Percentiles rank a stretch among this genome's conserved stretches.
These are phyloP conservation scores for Chytriomyces hyalinus DNA, from an alignment of 192 early-diverging fungal species.

Conservation along the genomic window DNA sequence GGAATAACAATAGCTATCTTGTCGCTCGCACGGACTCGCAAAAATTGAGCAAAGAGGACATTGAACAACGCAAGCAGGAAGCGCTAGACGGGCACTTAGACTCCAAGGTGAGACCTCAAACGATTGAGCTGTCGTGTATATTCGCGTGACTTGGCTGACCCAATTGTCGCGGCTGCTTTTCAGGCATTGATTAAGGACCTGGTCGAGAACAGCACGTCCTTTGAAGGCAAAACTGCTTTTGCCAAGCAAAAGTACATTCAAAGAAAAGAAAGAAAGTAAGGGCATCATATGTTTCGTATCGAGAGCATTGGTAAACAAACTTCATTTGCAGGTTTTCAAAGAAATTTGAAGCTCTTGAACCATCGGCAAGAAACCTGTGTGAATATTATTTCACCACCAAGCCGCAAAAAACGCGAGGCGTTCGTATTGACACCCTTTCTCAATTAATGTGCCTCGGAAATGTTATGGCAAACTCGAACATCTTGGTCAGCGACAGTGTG, in stretches of 20 bases:
- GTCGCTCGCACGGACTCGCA: conserved; percentile 74
- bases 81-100: conserved; percentile 59
- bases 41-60: conserved; percentile 75
- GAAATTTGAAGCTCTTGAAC: conserved; percentile 75
- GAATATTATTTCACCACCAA: conserved; percentile 78
- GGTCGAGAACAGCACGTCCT: conserved; percentile 76
- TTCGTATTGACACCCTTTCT: conserved; percentile 89
- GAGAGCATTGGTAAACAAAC: background rate
- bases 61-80: conserved; percentile 76
- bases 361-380: conserved; percentile 74
- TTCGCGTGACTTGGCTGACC: background rate
- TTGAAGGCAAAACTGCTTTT: conserved; percentile 87
- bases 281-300: background rate
- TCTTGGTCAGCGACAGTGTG: conserved; percentile 89
- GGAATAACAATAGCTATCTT: conserved; percentile 82
- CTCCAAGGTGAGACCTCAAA: background rate
- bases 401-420: conserved; percentile 75
- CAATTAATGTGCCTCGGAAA: conserved; percentile 87
- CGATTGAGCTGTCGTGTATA: too few species aligned
- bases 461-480: conserved; percentile 68
- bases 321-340: conserved; percentile 67
- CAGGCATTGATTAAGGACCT: conserved; percentile 78
- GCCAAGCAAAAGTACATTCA: conserved; percentile 89
- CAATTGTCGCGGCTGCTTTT: background rate
- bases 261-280: conserved; percentile 80